Evolutionary conservation across 768 basidiomycete genomes (phyloP).

Genomic region (Boletus speciosus): DNA sequence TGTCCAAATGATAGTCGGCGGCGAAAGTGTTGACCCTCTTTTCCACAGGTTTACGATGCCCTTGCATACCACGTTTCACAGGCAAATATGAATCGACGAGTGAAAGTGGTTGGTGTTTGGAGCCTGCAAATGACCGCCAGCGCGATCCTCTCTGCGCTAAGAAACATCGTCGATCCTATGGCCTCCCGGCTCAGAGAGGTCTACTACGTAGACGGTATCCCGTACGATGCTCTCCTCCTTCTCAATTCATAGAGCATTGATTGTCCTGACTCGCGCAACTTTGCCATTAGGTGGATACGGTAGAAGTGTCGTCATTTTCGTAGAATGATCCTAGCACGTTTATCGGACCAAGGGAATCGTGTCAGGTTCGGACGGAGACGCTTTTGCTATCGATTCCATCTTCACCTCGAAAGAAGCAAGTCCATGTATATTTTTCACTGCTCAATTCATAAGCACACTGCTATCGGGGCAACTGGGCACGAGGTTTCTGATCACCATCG

Average conservation of each 20-base stretch:
- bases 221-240: constrained; percentile 28
- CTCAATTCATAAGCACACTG: neutral
- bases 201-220: constrained; percentile 31
- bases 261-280: neutral
- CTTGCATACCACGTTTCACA: constrained; percentile 94
- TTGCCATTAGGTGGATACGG: constrained; percentile 3
- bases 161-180: constrained; percentile 71
- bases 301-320: neutral
- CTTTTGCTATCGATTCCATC: neutral
- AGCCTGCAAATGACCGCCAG: constrained; percentile 91
- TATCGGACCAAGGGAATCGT: neutral
- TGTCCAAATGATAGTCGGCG: neutral
- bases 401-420: neutral
- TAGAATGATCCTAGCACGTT: neutral
- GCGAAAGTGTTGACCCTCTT: neutral
- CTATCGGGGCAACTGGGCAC: neutral
- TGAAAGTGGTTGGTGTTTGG: constrained; percentile 91
- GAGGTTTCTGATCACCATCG: neutral
- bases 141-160: constrained; percentile 75
- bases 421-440: neutral
- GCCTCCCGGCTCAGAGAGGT: constrained; percentile 27
- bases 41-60: constrained; percentile 77
- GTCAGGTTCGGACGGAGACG: neutral
- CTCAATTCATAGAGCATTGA: constrained; percentile 23
- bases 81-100: constrained; percentile 82